Base-by-base conservation (phyloP, 495 filamentous ascomycete genomes). In the Penicillium fimorum region DNA sequence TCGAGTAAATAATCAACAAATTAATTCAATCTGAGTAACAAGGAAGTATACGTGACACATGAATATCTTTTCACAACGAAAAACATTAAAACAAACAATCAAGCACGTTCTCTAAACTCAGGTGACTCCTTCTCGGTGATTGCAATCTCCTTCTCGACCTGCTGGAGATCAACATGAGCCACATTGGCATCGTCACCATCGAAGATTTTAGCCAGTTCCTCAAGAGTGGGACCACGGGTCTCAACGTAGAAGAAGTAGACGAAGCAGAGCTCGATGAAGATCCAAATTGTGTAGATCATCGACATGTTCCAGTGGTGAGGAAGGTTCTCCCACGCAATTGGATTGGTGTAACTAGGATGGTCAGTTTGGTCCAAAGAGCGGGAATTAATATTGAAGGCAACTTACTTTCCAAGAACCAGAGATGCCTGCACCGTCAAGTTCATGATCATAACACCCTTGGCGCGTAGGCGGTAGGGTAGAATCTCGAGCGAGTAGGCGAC, bases 381-480 rank as follows among this genome's bases (percentile, higher is more conserved):
- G 17, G 7, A 17, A 51, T 1, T 0, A 29, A 1, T 20, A 38
- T 47, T 5, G 41, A 18, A 17, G 24, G 27, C 3, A 18, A 79
- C 82, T 35, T 65, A 79, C 76, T 76, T 75, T 61, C 75, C 74
- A 37, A 84, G 69, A 11, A 80, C 80, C 32, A 85, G 69, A 33
- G 80, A 68, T 32, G 78, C 80, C 66, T 86, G 81, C 24, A 84
- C 76, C 4, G 78, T 82, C 53, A 86, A 70, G 58, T 82, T 82
- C 78, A 81, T 81, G 46, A 83, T 74, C 77, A 86, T 83, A 70
- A 87, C 80, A 47, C 84, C 84, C 73, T 87, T 89, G 27, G 84
- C 83, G 7, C 84, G 79, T 44, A 88, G 73, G 46, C 82, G 78
- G 70, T 83, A 89, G 0, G 84, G 84, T 13, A 86, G 68, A 18